A percentile compares a stretch with the other conserved stretches of the same genome.
Conservation (phyloP, 345 rosid genomes). For the Ailanthus altissimus region DNA sequence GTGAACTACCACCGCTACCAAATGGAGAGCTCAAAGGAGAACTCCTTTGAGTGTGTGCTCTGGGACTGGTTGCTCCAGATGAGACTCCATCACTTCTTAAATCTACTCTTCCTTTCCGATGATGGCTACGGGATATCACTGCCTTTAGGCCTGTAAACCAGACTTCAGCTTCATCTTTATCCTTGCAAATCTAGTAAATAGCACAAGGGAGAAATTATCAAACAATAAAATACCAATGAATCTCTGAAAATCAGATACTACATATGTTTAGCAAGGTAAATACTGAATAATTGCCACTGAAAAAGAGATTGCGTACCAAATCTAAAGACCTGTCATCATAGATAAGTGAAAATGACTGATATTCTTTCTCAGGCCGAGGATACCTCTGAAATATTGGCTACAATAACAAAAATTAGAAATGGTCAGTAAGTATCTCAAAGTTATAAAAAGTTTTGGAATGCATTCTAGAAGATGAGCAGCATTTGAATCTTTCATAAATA, state of each 20-base stretch:
- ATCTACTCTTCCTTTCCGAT: conserved; percentile 56
- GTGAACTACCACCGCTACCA: conserved; percentile 62
- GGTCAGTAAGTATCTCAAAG: neutral
- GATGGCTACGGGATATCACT: conserved; percentile 56
- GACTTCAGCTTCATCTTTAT: conserved; percentile 84
- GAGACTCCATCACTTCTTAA: conserved; percentile 69
- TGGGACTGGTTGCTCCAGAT: conserved; percentile 78
- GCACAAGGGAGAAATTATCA: neutral
- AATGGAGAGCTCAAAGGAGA: conserved; percentile 74
- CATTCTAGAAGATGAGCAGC: conserved; percentile 3
- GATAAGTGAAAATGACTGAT: conserved; percentile 81
- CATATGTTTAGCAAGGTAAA: conserved; percentile 2
- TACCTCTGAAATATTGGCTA: conserved; percentile 83
- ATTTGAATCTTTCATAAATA: neutral
- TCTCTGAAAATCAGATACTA: neutral
- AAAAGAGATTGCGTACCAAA: conserved; percentile 49
- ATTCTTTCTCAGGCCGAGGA: conserved; percentile 86
- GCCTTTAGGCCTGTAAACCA: conserved; percentile 85
- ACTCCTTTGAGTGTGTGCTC: conserved; percentile 61
- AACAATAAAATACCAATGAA: neutral
- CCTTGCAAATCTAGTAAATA: conserved; percentile 63
- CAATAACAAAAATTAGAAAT: conserved; percentile 20
- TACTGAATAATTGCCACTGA: neutral
- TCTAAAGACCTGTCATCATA: conserved; percentile 70
- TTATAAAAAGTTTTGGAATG: neutral